Percentiles rank a stretch among this genome's conserved stretches.
Evolutionary conservation across 176 grass and related monocot species (phyloP).

Genomic region (Oryza glaberrima): DNA sequence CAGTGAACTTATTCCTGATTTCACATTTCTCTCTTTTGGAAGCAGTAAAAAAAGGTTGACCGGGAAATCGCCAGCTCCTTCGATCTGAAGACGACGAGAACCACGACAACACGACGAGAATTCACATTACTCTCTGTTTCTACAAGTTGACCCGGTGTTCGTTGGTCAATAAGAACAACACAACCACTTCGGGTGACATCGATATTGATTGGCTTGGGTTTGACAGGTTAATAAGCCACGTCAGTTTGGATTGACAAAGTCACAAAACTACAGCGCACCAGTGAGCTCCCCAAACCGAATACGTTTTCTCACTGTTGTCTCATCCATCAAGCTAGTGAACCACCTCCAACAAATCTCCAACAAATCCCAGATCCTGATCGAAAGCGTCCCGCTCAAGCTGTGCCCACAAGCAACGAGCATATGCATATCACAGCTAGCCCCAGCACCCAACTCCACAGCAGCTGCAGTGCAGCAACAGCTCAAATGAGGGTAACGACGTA

Average conservation of each 20-base stretch:
- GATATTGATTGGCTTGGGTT: slow-evolving; percentile 23
- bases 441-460: background rate
- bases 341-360: slow-evolving; percentile 73
- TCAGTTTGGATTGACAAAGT: slow-evolving; percentile 30
- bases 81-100: background rate
- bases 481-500: background rate
- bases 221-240: slow-evolving; percentile 3
- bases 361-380: slow-evolving; percentile 29
- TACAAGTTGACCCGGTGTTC: slow-evolving; percentile 13
- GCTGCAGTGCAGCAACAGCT: background rate
- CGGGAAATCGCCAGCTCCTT: slow-evolving; percentile 6
- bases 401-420: background rate
- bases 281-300: background rate
- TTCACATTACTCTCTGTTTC: background rate
- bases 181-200: slow-evolving; percentile 23
- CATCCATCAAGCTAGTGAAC: slow-evolving; percentile 56
- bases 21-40: background rate
- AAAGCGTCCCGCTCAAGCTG: slow-evolving; percentile 1
- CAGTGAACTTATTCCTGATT: too few relatives aligned
- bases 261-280: background rate
- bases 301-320: slow-evolving; percentile 7
- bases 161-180: slow-evolving; percentile 3
- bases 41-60: background rate
- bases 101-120: too few relatives aligned
- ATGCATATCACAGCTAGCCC: background rate